Evolutionary conservation across 345 rosid genomes (phyloP), one percentile per base, ranked within the genome.

Genomic region (Eucalyptus erythrocorys): DNA sequence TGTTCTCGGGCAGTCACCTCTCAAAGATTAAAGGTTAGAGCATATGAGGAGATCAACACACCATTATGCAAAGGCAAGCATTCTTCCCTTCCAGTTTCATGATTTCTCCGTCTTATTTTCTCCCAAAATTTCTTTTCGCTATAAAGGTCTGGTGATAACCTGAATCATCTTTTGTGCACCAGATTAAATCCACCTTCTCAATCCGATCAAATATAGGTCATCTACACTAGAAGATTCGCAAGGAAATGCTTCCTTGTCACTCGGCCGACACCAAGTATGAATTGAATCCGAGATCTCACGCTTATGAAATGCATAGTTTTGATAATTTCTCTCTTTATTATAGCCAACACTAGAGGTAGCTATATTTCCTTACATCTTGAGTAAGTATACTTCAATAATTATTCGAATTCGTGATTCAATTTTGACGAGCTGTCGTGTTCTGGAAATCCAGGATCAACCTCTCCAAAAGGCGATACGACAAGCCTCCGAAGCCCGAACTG

Each of bases 401-500:
- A 9, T 71, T 71, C 1, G 13, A 34, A 34, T 71, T 68, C 6
- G 26, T 9, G 10, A 34, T 9, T 34, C 43, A 19, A 71, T 71
- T 71, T 9, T 19, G 81, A 19, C 10, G 13, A 21, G 45, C 27
- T 34, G 27, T 66, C 90, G 86, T 91, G 47, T n/a, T 19, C 49
- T 87, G 86, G 32, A 93, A 86, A 37, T 93, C 93, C 49, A 90
- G 88, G 22, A 93, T 89, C 89, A 93, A 55, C 89, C 89, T 87
- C 47, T 92, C 89, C 89, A 93, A 40, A 82, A 89, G 88, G 15
- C 80, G 81, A 27, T 6, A 89, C 7, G 95, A 93, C 7, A 89
- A 89, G 4, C 94, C 94, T 13, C 91, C 92, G 51, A 61, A 89
- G 19, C 71, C 85, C 0, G 89, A 86, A 71, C 87, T 87, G 16